A percentile compares a stretch with the other conserved stretches of the same genome.
Conservation (phyloP, 2,329 filamentous ascomycete genomes). For the Fusarium sambucinum region DNA sequence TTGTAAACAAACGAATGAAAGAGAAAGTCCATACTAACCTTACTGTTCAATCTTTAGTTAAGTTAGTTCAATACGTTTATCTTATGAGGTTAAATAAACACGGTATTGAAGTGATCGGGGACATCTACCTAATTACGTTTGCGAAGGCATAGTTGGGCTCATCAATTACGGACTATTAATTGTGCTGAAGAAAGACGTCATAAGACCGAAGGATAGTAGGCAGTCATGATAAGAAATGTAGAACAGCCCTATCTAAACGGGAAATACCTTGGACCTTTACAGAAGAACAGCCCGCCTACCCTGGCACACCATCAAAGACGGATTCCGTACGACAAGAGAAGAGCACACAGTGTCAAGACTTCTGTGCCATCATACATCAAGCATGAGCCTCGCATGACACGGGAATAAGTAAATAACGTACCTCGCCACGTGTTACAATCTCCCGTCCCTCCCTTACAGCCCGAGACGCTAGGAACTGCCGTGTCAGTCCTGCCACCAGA, state of each 20-base stretch:
- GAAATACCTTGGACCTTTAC: background rate
- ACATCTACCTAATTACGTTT: background rate
- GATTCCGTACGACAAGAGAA: background rate
- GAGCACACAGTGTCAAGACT: background rate
- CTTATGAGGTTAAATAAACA: background rate
- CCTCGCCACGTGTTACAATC: slow-evolving; percentile 1
- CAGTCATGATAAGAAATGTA: fast-evolving
- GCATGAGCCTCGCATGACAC: background rate
- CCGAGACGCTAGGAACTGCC: background rate
- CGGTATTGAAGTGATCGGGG: fast-evolving
- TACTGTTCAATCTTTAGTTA: too few relatives aligned
- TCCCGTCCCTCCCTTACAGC: slow-evolving; percentile 7
- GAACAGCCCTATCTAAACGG: background rate
- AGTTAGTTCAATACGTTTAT: too few relatives aligned
- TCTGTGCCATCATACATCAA: background rate
- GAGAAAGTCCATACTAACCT: too few relatives aligned
- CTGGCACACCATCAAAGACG: background rate
- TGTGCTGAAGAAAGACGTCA: background rate
- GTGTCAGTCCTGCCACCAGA: background rate
- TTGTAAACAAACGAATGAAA: too few relatives aligned
- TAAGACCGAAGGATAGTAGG: background rate
- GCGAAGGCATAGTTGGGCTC: background rate
- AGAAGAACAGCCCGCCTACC: background rate
- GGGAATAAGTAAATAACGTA: background rate
- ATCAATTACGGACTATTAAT: fast-evolving